These are phyloP conservation scores for Dactylellina cionopaga DNA, from an alignment of 2,329 filamentous ascomycete genomes.

Conservation along the genomic window DNA sequence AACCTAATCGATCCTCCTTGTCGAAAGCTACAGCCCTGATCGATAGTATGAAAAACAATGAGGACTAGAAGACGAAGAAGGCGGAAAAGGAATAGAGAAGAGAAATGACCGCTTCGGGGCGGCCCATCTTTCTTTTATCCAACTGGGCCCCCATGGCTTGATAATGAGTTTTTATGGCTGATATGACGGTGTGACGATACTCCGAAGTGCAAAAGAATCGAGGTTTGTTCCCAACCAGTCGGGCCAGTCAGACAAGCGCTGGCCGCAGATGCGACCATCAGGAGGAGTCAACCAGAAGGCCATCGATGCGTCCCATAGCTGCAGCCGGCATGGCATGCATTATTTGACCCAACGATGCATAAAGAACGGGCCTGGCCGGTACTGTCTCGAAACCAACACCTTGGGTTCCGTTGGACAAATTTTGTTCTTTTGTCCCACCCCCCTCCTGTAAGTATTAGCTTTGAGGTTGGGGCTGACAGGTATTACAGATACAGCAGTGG, in stretches of 20 bases:
- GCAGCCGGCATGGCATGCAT: slow-evolving; percentile 8
- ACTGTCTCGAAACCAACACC: background rate
- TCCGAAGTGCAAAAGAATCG: slow-evolving; percentile 18
- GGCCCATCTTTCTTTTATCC: background rate
- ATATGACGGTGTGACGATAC: slow-evolving; percentile 36
- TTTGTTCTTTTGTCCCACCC: background rate
- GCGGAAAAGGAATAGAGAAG: background rate
- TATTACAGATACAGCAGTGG: too few relatives aligned
- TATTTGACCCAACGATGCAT: slow-evolving; percentile 45
- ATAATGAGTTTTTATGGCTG: too few relatives aligned
- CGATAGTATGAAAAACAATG: background rate
- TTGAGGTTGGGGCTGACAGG: background rate
- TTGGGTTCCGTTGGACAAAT: background rate
- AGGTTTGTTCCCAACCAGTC: slow-evolving; percentile 32
- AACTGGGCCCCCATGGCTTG: background rate
- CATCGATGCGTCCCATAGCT: background rate
- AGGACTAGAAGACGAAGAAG: slow-evolving; percentile 5
- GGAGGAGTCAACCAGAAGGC: slow-evolving; percentile 39
- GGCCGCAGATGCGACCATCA: slow-evolving; percentile 35
- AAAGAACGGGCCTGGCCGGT: slow-evolving; percentile 3
- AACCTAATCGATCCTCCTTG: background rate
- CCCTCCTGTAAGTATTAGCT: background rate
- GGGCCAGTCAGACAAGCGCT: slow-evolving; percentile 28
- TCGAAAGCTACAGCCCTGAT: slow-evolving; percentile 1
- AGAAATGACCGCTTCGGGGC: background rate